Percentiles rank a stretch among this genome's conserved stretches.
These are phyloP conservation scores for Balakata baccata DNA, from an alignment of 345 rosid species.

Conservation along the genomic window DNA sequence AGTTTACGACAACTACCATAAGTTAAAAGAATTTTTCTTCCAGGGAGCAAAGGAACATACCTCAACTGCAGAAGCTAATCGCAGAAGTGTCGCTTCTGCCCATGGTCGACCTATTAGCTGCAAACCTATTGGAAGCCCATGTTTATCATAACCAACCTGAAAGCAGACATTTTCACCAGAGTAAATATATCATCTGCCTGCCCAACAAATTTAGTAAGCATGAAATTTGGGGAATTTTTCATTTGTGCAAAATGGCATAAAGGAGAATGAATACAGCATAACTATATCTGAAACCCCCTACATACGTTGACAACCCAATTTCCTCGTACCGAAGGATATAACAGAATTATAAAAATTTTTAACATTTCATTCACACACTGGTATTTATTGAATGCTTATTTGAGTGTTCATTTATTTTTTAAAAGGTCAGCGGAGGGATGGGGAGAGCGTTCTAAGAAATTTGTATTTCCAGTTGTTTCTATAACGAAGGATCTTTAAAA, in stretches of 20 bases:
- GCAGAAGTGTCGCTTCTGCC: conserved; percentile 75
- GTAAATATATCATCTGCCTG: not conserved
- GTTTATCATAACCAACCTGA: conserved; percentile 82
- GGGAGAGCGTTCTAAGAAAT: not conserved
- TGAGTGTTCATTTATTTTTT: not conserved
- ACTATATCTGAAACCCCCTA: too few species aligned
- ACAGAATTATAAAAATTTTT: not conserved
- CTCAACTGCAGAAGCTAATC: conserved; percentile 69
- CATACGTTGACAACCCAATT: too few species aligned
- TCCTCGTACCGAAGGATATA: not conserved
- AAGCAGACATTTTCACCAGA: not conserved
- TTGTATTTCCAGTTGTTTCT: not conserved
- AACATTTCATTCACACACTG: not conserved
- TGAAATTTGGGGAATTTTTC: not conserved
- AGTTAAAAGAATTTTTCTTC: not conserved
- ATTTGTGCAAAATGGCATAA: not conserved
- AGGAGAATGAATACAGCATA: too few species aligned
- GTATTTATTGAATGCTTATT: not conserved
- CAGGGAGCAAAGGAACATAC: conserved; percentile 23
- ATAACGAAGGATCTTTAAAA: not conserved
- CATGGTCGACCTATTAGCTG: conserved; percentile 80
- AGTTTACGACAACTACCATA: not conserved
- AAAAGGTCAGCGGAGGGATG: not conserved
- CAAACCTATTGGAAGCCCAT: conserved; percentile 82
- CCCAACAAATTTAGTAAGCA: not conserved